phyloP scores from a whole-genome alignment of 2,329 filamentous ascomycete species.

The Aspergillus niger region DNA sequence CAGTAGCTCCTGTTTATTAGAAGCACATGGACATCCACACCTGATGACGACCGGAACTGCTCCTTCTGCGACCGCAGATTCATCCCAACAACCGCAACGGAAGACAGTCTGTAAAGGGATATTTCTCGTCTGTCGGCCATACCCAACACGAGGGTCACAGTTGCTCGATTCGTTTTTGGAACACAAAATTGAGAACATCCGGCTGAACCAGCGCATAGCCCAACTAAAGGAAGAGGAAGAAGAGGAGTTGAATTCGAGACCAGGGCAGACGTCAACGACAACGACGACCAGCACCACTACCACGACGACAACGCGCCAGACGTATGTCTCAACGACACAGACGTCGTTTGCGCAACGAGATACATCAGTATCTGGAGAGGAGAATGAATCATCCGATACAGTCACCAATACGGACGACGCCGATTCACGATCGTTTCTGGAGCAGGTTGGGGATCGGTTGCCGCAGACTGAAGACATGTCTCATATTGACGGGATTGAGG shows the following conservation, averaged over 20 bases:
- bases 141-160: slow-evolving; percentile 82
- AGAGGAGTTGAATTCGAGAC: slow-evolving; percentile 70
- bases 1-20: slow-evolving; percentile 75
- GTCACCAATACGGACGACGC: slow-evolving; percentile 35
- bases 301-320: slow-evolving; percentile 2
- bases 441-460: slow-evolving; percentile 84
- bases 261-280: slow-evolving; percentile 20
- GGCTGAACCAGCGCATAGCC: slow-evolving; percentile 77
- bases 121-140: slow-evolving; percentile 89
- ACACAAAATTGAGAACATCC: slow-evolving; percentile 95
- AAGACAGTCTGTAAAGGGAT: slow-evolving; percentile 81
- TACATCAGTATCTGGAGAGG: slow-evolving; percentile 38
- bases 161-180: slow-evolving; percentile 91
- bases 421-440: slow-evolving; percentile 59
- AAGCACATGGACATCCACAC: slow-evolving; percentile 90
- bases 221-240: slow-evolving; percentile 84
- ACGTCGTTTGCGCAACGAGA: slow-evolving; percentile 2
- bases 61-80: not conserved
- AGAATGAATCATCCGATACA: slow-evolving; percentile 39
- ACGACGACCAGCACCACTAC: not conserved
- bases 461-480: slow-evolving; percentile 74
- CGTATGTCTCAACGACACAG: slow-evolving; percentile 4
- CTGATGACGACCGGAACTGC: slow-evolving; percentile 51
- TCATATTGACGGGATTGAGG: slow-evolving; percentile 86
- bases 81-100: slow-evolving; percentile 57